Evolutionary conservation across 2,329 filamentous ascomycete species (phyloP).

Genomic region (Neonectria coccinea): DNA sequence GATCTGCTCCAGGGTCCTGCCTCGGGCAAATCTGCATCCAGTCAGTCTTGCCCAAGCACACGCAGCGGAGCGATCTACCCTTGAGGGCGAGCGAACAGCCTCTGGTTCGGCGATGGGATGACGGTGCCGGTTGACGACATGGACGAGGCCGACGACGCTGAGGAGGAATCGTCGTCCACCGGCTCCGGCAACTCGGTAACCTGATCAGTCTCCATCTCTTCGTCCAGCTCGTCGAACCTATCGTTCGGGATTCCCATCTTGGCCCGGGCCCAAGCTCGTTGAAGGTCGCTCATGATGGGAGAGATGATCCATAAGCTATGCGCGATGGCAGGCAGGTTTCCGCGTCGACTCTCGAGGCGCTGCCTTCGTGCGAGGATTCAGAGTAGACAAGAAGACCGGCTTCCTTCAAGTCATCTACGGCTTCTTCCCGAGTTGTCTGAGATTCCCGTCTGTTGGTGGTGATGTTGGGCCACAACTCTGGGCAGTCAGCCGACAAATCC

Average conservation of each 20-base stretch:
- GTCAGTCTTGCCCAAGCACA: slow-evolving; percentile 41
- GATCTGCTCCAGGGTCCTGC: slow-evolving; percentile 72
- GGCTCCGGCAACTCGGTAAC: slow-evolving; percentile 59
- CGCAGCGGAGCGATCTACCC: slow-evolving; percentile 59
- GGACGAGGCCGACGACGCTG: slow-evolving; percentile 82
- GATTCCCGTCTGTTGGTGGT: slow-evolving; percentile 13
- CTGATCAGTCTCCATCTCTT: slow-evolving; percentile 62
- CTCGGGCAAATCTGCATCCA: slow-evolving; percentile 57
- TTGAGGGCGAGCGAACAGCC: slow-evolving; percentile 77
- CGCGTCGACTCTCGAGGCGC: slow-evolving; percentile 8
- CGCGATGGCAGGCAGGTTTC: slow-evolving; percentile 8
- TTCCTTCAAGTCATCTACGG: slow-evolving; percentile 10
- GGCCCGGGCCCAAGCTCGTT: slow-evolving; percentile 81
- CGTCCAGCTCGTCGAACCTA: slow-evolving; percentile 64
- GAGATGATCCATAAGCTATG: slow-evolving; percentile 32
- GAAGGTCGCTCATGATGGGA: slow-evolving; percentile 80
- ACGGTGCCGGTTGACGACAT: slow-evolving; percentile 94
- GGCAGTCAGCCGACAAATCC: slow-evolving; percentile 29
- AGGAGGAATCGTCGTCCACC: slow-evolving; percentile 74
- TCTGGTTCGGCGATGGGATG: slow-evolving; percentile 79
- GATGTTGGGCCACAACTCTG: slow-evolving; percentile 18
- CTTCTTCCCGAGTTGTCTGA: slow-evolving; percentile 14
- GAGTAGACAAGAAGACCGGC: not conserved
- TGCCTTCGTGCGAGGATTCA: not conserved
- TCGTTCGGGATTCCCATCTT: slow-evolving; percentile 72